A percentile compares a stretch with the other conserved stretches of the same genome.
phyloP scores from a whole-genome alignment of 2,329 filamentous ascomycete species.

The Davidsoniella virescens region DNA sequence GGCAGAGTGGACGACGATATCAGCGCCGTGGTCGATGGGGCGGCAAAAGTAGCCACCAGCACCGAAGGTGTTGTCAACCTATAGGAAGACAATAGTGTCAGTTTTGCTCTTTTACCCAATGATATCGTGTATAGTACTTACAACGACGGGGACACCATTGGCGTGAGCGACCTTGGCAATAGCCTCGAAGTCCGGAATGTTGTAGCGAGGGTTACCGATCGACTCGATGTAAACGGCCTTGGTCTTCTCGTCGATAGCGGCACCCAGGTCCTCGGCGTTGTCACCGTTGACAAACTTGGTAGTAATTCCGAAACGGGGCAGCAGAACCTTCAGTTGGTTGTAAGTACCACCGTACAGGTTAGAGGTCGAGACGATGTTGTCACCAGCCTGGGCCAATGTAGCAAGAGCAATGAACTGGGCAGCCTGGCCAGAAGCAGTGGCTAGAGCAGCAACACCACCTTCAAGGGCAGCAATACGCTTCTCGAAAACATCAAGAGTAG shows the following conservation, averaged over 20 bases:
- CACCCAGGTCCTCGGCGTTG: conserved; percentile 59
- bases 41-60: conserved; percentile 78
- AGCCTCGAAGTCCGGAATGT: conserved; percentile 77
- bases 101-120: background rate
- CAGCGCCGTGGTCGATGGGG: conserved; percentile 78
- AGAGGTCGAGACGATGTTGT: conserved; percentile 84
- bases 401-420: conserved; percentile 84
- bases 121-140: conserved; percentile 19
- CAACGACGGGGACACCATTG: conserved; percentile 49
- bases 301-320: conserved; percentile 71
- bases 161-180: conserved; percentile 65
- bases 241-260: conserved; percentile 78
- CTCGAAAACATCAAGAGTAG: conserved; percentile 90
- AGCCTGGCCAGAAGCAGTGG: conserved; percentile 70
- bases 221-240: conserved; percentile 86
- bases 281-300: conserved; percentile 82
- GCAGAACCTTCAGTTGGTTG: conserved; percentile 88
- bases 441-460: conserved; percentile 74
- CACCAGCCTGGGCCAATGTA: conserved; percentile 69
- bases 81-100: background rate
- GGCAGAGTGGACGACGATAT: conserved; percentile 86
- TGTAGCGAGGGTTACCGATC: conserved; percentile 88
- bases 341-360: conserved; percentile 93
- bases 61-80: conserved; percentile 91
- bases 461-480: conserved; percentile 92